phyloP scores from a whole-genome alignment of 352 stramenopile species.

The Phytopythium boreale region DNA sequence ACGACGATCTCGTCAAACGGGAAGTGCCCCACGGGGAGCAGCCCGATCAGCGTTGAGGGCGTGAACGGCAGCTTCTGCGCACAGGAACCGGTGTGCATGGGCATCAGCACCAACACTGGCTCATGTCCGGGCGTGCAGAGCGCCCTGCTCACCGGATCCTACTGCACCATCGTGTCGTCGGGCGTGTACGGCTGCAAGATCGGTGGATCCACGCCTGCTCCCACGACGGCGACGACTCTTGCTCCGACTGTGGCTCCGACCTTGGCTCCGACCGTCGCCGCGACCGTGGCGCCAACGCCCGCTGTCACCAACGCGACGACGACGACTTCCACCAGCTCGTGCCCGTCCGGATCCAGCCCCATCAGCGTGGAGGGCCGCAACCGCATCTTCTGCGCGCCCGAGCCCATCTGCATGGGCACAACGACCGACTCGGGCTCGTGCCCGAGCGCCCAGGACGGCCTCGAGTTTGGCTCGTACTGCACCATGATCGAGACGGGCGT shows the following conservation, averaged over 20 bases:
- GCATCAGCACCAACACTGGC: conserved; percentile 23
- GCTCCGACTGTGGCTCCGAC: background rate
- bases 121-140: conserved; percentile 36
- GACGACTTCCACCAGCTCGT: background rate
- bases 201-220: background rate
- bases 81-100: conserved; percentile 24
- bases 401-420: conserved; percentile 14
- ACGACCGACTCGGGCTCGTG: conserved; percentile 12
- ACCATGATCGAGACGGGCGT: conserved; percentile 22
- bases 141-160: conserved; percentile 29
- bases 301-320: background rate
- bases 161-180: conserved; percentile 26
- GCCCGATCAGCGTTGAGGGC: conserved; percentile 30
- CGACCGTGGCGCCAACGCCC: background rate
- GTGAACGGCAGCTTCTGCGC: conserved; percentile 39
- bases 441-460: conserved; percentile 8
- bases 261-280: background rate
- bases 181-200: conserved; percentile 30
- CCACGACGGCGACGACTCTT: background rate
- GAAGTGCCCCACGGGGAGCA: conserved; percentile 4
- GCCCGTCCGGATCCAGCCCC: conserved; percentile 14
- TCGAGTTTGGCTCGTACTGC: conserved; percentile 21
- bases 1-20: conserved; percentile 4
- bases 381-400: conserved; percentile 18
- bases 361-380: conserved; percentile 22